These are phyloP conservation scores for Scheffersomyces amazonensis DNA, from an alignment of 805 yeast genomes.

Conservation along the genomic window DNA sequence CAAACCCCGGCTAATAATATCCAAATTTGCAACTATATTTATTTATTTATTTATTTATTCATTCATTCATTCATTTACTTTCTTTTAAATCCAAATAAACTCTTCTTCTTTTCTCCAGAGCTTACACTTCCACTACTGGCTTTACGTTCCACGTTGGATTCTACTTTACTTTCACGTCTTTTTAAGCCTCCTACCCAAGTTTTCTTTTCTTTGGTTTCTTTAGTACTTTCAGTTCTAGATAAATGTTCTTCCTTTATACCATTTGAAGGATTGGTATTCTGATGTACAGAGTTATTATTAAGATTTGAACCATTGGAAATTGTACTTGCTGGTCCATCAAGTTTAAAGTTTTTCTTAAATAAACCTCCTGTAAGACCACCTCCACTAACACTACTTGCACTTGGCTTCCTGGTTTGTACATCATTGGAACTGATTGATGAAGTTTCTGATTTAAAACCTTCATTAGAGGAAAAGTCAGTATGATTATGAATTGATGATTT, in stretches of 20 bases:
- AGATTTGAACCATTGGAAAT: neutral
- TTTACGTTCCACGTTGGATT: constrained; percentile 14
- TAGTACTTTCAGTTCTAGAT: constrained; percentile 2
- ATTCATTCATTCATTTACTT: constrained; percentile 14
- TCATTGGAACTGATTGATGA: constrained; percentile 10
- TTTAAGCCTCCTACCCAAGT: constrained; percentile 41
- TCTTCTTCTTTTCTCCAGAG: constrained; percentile 17
- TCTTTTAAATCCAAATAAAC: constrained; percentile 37
- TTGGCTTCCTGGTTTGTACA: constrained; percentile 1
- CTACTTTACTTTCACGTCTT: constrained; percentile 23
- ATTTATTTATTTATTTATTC: no score
- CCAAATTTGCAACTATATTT: no score
- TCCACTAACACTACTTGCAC: neutral
- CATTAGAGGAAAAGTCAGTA: neutral
- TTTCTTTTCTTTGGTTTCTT: constrained; percentile 29
- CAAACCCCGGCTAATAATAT: no score
- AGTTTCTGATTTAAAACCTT: constrained; percentile 6
- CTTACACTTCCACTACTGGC: constrained; percentile 16
- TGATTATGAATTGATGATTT: constrained; percentile 2
- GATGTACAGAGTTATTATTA: neutral
- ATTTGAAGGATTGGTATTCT: neutral
- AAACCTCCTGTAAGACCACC: constrained; percentile 2
- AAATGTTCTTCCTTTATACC: constrained; percentile 4
- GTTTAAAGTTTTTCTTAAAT: constrained; percentile 17
- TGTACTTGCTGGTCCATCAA: constrained; percentile 11